phyloP scores from a whole-genome alignment of 2,329 filamentous ascomycete species.

The Ophiostoma sp. region DNA sequence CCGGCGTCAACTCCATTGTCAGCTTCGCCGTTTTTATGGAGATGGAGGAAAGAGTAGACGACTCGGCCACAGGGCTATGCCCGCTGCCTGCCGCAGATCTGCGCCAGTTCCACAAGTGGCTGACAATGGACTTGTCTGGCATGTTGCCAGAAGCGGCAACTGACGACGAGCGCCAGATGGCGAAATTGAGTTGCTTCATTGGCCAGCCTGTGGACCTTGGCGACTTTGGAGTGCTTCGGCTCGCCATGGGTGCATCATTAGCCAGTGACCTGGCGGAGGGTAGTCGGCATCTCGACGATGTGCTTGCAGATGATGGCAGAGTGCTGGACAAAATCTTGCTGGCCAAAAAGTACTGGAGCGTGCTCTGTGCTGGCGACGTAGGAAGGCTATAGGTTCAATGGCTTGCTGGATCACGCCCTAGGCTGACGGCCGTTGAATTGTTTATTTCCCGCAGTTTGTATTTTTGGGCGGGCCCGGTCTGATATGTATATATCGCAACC shows the following conservation, averaged over 20 bases:
- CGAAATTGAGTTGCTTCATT: slow-evolving; percentile 13
- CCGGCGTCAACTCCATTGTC: slow-evolving; percentile 25
- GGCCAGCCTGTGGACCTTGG: slow-evolving; percentile 25
- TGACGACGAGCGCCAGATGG: slow-evolving; percentile 17
- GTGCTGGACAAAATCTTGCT: slow-evolving; percentile 19
- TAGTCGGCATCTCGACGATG: neutral
- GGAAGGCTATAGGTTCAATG: neutral
- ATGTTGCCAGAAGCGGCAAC: slow-evolving; percentile 2
- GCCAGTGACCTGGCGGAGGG: slow-evolving; percentile 25
- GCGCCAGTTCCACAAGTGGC: slow-evolving; percentile 19
- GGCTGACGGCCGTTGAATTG: no score
- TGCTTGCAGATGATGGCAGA: slow-evolving; percentile 17
- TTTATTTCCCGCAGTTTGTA: no score
- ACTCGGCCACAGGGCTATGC: neutral
- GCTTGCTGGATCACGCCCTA: neutral
- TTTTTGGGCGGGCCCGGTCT: no score
- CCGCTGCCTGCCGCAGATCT: neutral
- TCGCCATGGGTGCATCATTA: slow-evolving; percentile 23
- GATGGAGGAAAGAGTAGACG: neutral
- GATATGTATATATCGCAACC: no score
- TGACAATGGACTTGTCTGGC: slow-evolving; percentile 16
- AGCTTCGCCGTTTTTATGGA: slow-evolving; percentile 13
- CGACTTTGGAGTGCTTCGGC: slow-evolving; percentile 15
- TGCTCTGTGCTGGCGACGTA: neutral
- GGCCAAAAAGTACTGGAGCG: slow-evolving; percentile 8